Conservation (phyloP, 202 grass and related monocot genomes). For the Carex arenaria region DNA sequence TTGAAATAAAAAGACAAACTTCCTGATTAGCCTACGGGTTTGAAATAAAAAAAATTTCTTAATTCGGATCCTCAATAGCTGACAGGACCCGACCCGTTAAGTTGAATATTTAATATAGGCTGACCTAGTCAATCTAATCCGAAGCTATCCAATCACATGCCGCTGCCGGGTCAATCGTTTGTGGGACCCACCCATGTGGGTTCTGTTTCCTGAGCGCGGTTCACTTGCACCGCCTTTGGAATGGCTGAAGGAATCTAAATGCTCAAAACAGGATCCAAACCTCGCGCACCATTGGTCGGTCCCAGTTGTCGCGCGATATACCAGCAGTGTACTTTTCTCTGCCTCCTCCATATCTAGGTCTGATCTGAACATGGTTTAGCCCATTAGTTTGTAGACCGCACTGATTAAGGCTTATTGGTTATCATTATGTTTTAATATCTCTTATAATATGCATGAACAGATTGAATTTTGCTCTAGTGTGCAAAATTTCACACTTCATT, state of each 20-base stretch:
- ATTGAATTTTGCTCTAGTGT: no score
- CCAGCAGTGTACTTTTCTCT: constrained; percentile 19
- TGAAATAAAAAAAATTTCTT: neutral
- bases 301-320: constrained; percentile 5
- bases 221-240: constrained; percentile 16
- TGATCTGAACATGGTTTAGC: neutral
- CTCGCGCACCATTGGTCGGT: constrained; percentile 34
- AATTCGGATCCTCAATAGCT: neutral
- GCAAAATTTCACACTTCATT: no score
- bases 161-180: neutral
- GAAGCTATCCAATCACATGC: neutral
- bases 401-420: neutral
- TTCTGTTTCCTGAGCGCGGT: constrained; percentile 22
- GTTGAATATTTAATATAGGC: neutral
- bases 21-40: no score
- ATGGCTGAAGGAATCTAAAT: constrained; percentile 31
- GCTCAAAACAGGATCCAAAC: constrained; percentile 33
- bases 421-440: neutral
- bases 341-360: neutral
- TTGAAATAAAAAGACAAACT: no score
- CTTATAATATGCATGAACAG: no score
- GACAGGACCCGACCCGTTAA: neutral
- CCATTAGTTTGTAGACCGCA: neutral
- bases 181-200: constrained; percentile 36
- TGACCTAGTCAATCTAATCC: neutral